Evolutionary conservation across 805 yeast species (phyloP).

Genomic region (Yarrowia sp.): DNA sequence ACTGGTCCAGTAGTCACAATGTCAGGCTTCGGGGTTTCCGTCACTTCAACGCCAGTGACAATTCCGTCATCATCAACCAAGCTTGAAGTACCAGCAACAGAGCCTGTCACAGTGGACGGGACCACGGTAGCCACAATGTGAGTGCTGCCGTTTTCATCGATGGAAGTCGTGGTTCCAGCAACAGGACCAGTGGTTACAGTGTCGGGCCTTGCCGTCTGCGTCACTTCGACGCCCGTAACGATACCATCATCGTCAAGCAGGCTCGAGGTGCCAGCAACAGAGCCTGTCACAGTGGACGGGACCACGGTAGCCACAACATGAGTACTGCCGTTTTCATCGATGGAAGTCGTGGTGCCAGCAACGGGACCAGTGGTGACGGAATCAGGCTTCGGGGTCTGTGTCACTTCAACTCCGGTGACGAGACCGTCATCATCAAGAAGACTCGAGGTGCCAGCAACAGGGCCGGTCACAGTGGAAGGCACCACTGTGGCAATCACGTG

Average conservation of each 20-base stretch:
- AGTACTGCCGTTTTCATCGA: no score
- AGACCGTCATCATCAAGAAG: neutral
- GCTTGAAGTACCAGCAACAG: neutral
- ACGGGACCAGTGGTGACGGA: no score
- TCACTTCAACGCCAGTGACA: neutral
- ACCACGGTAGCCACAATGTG: neutral
- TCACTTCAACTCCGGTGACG: neutral
- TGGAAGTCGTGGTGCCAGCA: no score
- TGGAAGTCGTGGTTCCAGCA: neutral
- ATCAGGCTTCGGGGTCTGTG: neutral
- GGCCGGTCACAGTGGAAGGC: neutral
- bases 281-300: no score
- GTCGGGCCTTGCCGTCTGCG: neutral
- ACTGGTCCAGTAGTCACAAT: neutral
- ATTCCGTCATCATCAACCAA: neutral
- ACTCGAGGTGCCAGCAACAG: neutral
- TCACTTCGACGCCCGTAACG: neutral
- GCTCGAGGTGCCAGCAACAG: no score
- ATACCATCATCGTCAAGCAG: neutral
- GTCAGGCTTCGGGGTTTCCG: neutral
- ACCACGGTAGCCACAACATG: no score
- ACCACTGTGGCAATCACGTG: no score
- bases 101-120: neutral
- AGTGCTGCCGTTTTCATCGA: neutral
- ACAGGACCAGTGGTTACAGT: neutral